Evolutionary conservation across 2,329 filamentous ascomycete species (phyloP).

Genomic region (Xylaria sp.): DNA sequence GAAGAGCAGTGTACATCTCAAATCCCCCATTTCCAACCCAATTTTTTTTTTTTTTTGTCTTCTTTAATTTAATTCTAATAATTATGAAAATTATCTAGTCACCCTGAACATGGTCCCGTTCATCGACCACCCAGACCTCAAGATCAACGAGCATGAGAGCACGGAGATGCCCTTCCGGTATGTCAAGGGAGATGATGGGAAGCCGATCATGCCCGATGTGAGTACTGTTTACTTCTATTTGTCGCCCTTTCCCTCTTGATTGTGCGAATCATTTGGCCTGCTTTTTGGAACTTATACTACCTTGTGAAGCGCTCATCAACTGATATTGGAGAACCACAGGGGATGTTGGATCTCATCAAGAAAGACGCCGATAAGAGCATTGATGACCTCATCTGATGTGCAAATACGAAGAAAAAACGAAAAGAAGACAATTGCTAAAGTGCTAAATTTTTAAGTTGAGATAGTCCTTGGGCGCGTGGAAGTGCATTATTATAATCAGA

Average conservation of each 20-base stretch:
- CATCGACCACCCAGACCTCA: conserved; percentile 86
- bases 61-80: too few species aligned
- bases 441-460: neutral
- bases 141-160: conserved; percentile 88
- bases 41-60: too few species aligned
- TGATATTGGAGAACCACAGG: conserved; percentile 57
- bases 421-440: neutral
- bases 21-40: neutral
- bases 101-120: conserved; percentile 80
- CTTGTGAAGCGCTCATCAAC: neutral
- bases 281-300: too few species aligned
- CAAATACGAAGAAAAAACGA: too few species aligned
- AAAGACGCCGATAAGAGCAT: conserved; percentile 93
- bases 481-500: too few species aligned
- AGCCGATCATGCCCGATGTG: conserved; percentile 92
- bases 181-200: conserved; percentile 74
- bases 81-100: conserved; percentile 7
- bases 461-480: neutral
- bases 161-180: conserved; percentile 99
- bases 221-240: conserved; percentile 38
- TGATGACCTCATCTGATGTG: conserved; percentile 73
- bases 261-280: too few species aligned
- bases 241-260: neutral
- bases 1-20: conserved; percentile 73
- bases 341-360: conserved; percentile 92